Evolutionary conservation across 208 protist species (phyloP).

Genomic region (Acanthamoeba lugdunensis): DNA sequence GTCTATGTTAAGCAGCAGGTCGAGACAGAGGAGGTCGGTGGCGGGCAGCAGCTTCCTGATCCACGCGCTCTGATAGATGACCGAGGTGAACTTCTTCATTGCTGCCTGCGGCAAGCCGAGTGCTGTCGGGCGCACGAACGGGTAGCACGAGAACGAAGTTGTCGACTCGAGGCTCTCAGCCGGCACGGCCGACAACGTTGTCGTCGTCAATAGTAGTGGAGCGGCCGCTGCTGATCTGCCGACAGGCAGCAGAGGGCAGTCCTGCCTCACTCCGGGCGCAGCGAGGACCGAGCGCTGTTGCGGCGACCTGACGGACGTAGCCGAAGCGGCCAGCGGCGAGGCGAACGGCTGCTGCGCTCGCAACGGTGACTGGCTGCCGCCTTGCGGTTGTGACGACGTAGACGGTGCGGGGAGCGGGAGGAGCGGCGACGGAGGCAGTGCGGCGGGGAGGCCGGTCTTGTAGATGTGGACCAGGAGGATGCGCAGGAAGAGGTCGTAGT

Average conservation of each 20-base stretch:
- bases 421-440: not conserved
- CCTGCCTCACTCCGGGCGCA: no score
- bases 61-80: slow-evolving; percentile 18
- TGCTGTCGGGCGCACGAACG: not conserved
- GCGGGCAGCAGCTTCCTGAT: not conserved
- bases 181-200: no score
- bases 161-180: not conserved
- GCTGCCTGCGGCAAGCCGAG: not conserved
- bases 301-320: not conserved
- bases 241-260: no score
- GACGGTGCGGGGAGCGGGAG: not conserved
- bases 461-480: slow-evolving; percentile 17
- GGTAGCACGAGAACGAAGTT: not conserved
- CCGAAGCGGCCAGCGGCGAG: not conserved
- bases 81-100: slow-evolving; percentile 1
- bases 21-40: not conserved
- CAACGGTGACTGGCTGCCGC: no score
- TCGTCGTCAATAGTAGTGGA: no score
- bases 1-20: slow-evolving; percentile 4
- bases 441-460: not conserved
- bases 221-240: no score
- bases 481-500: slow-evolving; percentile 23
- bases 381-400: no score
- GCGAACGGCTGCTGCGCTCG: not conserved
- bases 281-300: no score